Evolutionary conservation across 176 grass and related monocot genomes (phyloP), one percentile per base, ranked within the genome.

Genomic region (Tuctoria greenei): DNA sequence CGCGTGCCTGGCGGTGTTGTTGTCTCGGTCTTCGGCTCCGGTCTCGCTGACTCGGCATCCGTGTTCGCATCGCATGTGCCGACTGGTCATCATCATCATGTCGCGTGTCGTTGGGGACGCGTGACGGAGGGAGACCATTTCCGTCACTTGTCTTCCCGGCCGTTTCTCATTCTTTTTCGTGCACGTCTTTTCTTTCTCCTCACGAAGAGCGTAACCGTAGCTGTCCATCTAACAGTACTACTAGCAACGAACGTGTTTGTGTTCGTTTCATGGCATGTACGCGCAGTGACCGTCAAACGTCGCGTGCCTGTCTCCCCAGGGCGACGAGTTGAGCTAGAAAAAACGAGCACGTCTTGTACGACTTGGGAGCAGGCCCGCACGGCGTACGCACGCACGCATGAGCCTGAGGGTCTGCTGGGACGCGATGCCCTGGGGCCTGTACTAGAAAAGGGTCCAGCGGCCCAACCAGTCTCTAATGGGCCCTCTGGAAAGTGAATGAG

Each of bases 11-110:
- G n/a, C n/a, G n/a, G n/a, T 21, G 50, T 25, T 31, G 37, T 72
- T 78, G 85, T 82, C 85, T 75, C 50, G 66, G 85, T 87, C 84
- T 5, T 8, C 20, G 46, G 39, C 28, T 66, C 35, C 66, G 17
- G 17, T 59, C 59, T 77, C 40, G 79, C 39, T 66, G 79, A 82
- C 79, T 54, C 12, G 85, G 66, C 66, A 47, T 38, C 6, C 3
- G 31, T 3, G 31, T 31, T 25, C 61, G 61, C 31, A 31, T 3
- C 31, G 31, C 70, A 73, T 57, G 50, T 16, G 49, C 46, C 10
- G 21, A 57, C 54, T 57, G 54, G n/a, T n/a, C n/a, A 18, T 54
- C 21, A 25, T 57, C 54, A 25, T 25, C 54, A 55, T 55, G 51
- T 55, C 51, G 20, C 18, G 50, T 54, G 50, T 54, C 54, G 54